Conservation (phyloP, 2,329 filamentous ascomycete species). For the Pseudocercospora fijiensis region DNA sequence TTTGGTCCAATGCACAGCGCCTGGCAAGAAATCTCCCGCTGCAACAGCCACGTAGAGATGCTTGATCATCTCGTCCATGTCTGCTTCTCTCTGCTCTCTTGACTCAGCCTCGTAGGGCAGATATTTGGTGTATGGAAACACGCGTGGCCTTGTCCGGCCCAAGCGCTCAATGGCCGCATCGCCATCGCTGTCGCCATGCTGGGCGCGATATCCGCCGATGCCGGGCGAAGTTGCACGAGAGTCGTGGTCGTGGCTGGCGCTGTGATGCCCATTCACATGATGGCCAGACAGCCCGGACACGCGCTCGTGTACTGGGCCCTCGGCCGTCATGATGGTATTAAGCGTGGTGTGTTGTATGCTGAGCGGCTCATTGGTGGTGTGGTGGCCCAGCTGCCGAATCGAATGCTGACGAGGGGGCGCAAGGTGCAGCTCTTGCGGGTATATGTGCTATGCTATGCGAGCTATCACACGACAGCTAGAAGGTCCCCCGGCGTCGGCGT, state of each 20-base stretch:
- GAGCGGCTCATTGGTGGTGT: slow-evolving; percentile 22
- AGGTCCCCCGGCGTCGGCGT: not conserved
- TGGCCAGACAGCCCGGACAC: slow-evolving; percentile 44
- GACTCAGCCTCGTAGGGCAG: slow-evolving; percentile 87
- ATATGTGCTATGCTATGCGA: not conserved
- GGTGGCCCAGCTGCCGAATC: not conserved
- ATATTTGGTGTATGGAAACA: slow-evolving; percentile 88
- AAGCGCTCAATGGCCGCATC: slow-evolving; percentile 55
- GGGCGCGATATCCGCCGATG: slow-evolving; percentile 51
- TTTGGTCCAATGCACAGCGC: slow-evolving; percentile 93
- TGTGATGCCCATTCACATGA: slow-evolving; percentile 40
- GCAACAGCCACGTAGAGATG: slow-evolving; percentile 90
- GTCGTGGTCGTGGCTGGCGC: slow-evolving; percentile 58
- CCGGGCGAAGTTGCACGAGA: slow-evolving; percentile 87
- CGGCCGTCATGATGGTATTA: slow-evolving; percentile 28
- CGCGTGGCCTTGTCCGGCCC: slow-evolving; percentile 74
- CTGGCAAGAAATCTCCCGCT: slow-evolving; percentile 89
- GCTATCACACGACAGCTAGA: slow-evolving; percentile 1
- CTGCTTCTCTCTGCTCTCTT: slow-evolving; percentile 71
- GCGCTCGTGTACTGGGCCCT: slow-evolving; percentile 32
- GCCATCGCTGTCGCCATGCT: slow-evolving; percentile 31
- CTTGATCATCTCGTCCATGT: slow-evolving; percentile 83
- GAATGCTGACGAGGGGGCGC: not conserved
- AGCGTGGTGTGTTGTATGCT: slow-evolving; percentile 20
- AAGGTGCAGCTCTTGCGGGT: not conserved